Percentiles rank a stretch among this genome's conserved stretches.
Conservation (phyloP, 2,329 filamentous ascomycete genomes). For the Pezicula neosporulosa region DNA sequence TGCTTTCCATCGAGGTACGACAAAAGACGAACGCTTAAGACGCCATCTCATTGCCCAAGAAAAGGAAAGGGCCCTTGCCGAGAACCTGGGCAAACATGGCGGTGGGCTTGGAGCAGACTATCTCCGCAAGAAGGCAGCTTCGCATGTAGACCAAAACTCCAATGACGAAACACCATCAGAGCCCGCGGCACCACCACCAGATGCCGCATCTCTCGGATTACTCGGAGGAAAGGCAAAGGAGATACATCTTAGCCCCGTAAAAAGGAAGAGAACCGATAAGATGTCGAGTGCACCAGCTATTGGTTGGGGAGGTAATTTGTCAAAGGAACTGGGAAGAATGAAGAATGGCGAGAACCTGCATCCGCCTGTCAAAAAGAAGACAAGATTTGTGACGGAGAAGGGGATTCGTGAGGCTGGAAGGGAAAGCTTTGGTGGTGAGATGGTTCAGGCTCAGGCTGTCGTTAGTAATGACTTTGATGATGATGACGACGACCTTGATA, state of each 20-base stretch:
- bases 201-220: slow-evolving; percentile 43
- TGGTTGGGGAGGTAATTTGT: slow-evolving; percentile 56
- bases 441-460: slow-evolving; percentile 14
- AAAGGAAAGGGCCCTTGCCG: slow-evolving; percentile 69
- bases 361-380: slow-evolving; percentile 63
- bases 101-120: slow-evolving; percentile 68
- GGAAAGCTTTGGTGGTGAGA: slow-evolving; percentile 64
- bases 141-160: slow-evolving; percentile 6
- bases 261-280: slow-evolving; percentile 51
- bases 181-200: slow-evolving; percentile 29
- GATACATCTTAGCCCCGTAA: slow-evolving; percentile 56
- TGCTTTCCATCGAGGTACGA: slow-evolving; percentile 45
- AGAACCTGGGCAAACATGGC: slow-evolving; percentile 61
- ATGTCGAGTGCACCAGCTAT: slow-evolving; percentile 27
- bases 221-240: slow-evolving; percentile 35
- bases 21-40: slow-evolving; percentile 63
- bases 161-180: slow-evolving; percentile 6
- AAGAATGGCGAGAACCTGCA: slow-evolving; percentile 53
- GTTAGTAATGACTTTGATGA: slow-evolving; percentile 21
- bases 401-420: slow-evolving; percentile 74
- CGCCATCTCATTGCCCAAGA: slow-evolving; percentile 63
- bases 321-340: slow-evolving; percentile 57
- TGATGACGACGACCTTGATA: slow-evolving; percentile 29
- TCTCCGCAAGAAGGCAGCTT: slow-evolving; percentile 41
- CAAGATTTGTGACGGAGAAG: slow-evolving; percentile 74